Base-by-base conservation (phyloP, 805 yeast genomes). In the Ogataea corticis region DNA sequence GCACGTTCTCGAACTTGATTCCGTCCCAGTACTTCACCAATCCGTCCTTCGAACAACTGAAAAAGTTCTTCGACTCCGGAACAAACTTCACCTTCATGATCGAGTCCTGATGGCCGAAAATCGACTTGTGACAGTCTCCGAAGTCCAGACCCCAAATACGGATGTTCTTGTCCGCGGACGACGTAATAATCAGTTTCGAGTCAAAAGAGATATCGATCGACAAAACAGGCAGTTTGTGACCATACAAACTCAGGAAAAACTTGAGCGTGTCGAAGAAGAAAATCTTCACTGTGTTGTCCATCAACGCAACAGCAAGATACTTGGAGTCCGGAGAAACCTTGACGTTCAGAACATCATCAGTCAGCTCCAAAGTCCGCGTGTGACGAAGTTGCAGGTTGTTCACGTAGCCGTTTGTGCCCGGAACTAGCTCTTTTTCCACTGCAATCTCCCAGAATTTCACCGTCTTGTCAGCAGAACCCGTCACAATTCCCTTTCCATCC, bases 101-200 rank as follows among this genome's bases (percentile, higher is more conserved):
- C 3, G 96, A 85, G 65, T 94, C 99, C 60, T 90, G 96, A 64
- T 94, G 99, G 1, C 96, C 99, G 65, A 94, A 94, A 21, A 94
- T 80, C 2, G 98, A 92, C 63, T 85, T 86, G 67, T 94, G 99
- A 73, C 99, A 94, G 67, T 94, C 99, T 68, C 99, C 99, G 67
- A 94, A 94, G 65, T 94, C 99, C 47, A 94, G 71, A 41, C 99
- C 99, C 99, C 99, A 94, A 46, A 94, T 86, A 68, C 95, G 90
- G 62, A 94, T 87, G 66, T 94, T 94, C 67, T 94, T 94, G 68
- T 94, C 99, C 0, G 99, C 99, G 1, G 97, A 89, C 3, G 97
- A 87, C 0, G 98, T 88, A 43, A 92, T 82, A 50, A 94, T 77
- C 55, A 94, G 65, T 66, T 94, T 92, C 31, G 92, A 83, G 65